A percentile compares a stretch with the other conserved stretches of the same genome.
phyloP scores from a whole-genome alignment of 164 flowering plant species.

The Dillenia turbinata region DNA sequence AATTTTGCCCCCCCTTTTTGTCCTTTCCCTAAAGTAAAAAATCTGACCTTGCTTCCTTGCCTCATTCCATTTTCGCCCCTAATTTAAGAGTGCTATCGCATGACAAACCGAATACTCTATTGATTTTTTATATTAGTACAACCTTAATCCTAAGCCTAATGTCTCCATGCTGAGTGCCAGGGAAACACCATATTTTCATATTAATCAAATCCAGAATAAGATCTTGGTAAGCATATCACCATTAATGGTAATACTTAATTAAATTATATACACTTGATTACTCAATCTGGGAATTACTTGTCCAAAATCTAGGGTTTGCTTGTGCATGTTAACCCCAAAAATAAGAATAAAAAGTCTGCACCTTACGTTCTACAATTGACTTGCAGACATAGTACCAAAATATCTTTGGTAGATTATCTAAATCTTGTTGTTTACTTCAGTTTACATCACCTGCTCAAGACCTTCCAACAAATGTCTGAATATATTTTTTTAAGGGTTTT shows the following conservation, averaged over 20 bases:
- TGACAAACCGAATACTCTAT: neutral
- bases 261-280: conserved; percentile 2
- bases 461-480: conserved; percentile 27
- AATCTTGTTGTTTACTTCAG: conserved; percentile 8
- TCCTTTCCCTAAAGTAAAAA: too few relatives aligned
- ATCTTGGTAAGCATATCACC: too few relatives aligned
- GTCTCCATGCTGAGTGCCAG: conserved; percentile 25
- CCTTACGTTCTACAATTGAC: conserved; percentile 21
- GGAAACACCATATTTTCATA: conserved; percentile 11
- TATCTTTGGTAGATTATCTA: conserved; percentile 12
- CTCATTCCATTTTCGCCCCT: conserved; percentile 2
- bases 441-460: too few relatives aligned
- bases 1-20: conserved; percentile 9
- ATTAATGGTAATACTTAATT: conserved; percentile 8
- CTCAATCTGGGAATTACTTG: conserved; percentile 20
- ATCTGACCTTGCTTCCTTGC: conserved; percentile 4
- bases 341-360: neutral
- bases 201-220: neutral
- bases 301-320: conserved; percentile 25
- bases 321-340: conserved; percentile 14
- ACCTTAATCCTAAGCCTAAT: conserved; percentile 15
- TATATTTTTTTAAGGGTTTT: neutral
- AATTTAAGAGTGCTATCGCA: neutral
- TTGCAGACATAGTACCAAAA: neutral
- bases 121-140: conserved; percentile 4